These are phyloP conservation scores for Chaetoscypha palmicola DNA, from an alignment of 2,329 filamentous ascomycete species.

Conservation along the genomic window DNA sequence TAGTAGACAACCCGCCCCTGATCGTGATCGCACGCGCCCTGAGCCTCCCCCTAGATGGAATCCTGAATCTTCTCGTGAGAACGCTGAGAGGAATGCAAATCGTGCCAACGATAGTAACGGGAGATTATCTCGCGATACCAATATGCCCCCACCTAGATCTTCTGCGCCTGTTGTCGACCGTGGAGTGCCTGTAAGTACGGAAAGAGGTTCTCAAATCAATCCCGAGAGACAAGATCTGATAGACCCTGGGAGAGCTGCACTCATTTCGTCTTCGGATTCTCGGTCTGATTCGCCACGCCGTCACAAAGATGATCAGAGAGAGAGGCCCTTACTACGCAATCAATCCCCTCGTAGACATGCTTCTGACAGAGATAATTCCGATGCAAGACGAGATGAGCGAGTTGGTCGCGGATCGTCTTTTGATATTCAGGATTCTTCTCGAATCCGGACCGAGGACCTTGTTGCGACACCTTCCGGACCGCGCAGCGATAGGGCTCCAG, in stretches of 20 bases:
- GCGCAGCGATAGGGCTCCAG: conserved; percentile 35
- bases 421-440: conserved; percentile 19
- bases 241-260: conserved; percentile 30
- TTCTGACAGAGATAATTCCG: conserved; percentile 32
- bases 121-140: conserved; percentile 26
- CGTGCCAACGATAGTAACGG: conserved; percentile 22
- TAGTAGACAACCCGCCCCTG: conserved; percentile 15
- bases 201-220: conserved; percentile 14
- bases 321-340: conserved; percentile 30
- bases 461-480: conserved; percentile 29
- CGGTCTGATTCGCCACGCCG: conserved; percentile 28
- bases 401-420: conserved; percentile 15
- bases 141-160: conserved; percentile 26
- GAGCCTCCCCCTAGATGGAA: conserved; percentile 28
- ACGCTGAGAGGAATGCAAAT: conserved; percentile 22
- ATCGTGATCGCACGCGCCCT: conserved; percentile 25
- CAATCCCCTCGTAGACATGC: conserved; percentile 46
- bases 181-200: conserved; percentile 16
- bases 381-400: conserved; percentile 28
- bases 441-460: conserved; percentile 22
- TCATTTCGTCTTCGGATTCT: conserved; percentile 25
- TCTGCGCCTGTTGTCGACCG: conserved; percentile 21
- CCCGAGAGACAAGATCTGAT: conserved; percentile 28
- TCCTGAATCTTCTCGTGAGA: conserved; percentile 24
- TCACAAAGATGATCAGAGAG: conserved; percentile 27